Base-by-base conservation (phyloP, 768 basidiomycete genomes). In the Kwoniella dejecticola region DNA sequence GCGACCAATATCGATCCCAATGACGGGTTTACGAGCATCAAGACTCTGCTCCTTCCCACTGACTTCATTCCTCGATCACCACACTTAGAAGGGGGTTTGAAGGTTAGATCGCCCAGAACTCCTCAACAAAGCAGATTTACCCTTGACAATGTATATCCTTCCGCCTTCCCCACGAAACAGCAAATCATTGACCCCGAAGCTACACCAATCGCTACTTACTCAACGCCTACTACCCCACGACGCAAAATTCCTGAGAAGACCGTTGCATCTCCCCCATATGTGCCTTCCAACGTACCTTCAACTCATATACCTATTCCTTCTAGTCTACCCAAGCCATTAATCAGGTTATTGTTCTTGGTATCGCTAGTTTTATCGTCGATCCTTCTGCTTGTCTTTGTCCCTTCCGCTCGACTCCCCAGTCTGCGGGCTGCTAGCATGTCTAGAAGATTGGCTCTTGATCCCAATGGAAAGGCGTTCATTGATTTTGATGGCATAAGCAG, bases 271-370 rank as follows among this genome's bases (percentile, higher is more conserved):
- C 59, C 55, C 40, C 45, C 49, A 5, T 66, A 50, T 47, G 40
- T 49, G 11, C 66, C 60, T 15, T 24, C 27, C 50, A 64, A 64
- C 23, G 59, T 61, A 15, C 63, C 64, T 31, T 63, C 67, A 17
- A 21, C 53, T 3, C 53, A 53, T 26, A 4, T 66, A 4, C 65
- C 64, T 3, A 59, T 66, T 11, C 63, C 71, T 2, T 54, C 57
- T 15, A 48, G 50, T 17, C 42, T 73, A 10, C 71, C 71, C n/a
- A 61, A 66, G 60, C 71, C 71, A 15, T 36, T 74, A 2, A 24
- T 74, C 19, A 62, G 72, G n/a, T 26, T 74, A 17, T 30, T 71
- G 15, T 67, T 67, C 52, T 62, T 74, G 40, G 53, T 46, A 15
- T 58, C 67, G 1, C 49, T 71, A 3, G 13, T 74, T 10, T 26